Evolutionary conservation across 2,329 filamentous ascomycete species (phyloP).

Genomic region (Colletotrichum endophyticum): DNA sequence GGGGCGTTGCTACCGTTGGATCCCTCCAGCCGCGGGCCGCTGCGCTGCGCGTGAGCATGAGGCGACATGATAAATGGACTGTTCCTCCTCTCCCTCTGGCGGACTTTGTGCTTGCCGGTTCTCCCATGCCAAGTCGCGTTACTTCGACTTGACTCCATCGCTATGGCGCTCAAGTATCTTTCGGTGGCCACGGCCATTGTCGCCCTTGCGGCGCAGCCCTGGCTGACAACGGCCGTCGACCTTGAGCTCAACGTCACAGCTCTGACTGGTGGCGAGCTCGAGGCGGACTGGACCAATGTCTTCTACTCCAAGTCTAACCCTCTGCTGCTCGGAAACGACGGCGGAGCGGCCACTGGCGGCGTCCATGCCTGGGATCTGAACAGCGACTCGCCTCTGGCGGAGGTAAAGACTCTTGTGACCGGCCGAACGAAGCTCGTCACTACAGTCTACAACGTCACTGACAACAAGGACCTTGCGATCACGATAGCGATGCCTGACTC

Average conservation of each 20-base stretch:
- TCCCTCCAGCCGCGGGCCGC: background rate
- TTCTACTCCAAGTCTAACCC: constrained; percentile 40
- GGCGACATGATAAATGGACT: constrained; percentile 14
- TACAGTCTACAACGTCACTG: constrained; percentile 39
- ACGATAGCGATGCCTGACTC: constrained; percentile 49
- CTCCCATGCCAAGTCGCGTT: constrained; percentile 8
- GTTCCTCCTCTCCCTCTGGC: background rate
- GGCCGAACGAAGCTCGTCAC: constrained; percentile 52
- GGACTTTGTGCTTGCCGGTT: background rate
- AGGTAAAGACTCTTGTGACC: constrained; percentile 35
- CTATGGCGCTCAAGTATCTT: constrained; percentile 14
- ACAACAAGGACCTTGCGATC: constrained; percentile 38
- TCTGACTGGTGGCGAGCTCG: constrained; percentile 35
- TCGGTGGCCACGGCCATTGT: background rate
- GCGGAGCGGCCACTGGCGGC: constrained; percentile 45
- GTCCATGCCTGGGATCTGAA: constrained; percentile 42
- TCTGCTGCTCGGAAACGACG: constrained; percentile 51
- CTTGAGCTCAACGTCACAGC: constrained; percentile 33
- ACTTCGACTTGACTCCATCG: background rate
- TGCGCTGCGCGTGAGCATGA: background rate
- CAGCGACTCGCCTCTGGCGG: constrained; percentile 31
- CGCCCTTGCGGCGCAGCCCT: constrained; percentile 5
- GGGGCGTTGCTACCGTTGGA: background rate
- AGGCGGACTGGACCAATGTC: constrained; percentile 45
- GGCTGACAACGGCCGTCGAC: background rate